phyloP scores from a whole-genome alignment of 768 basidiomycete genomes.

The Mycena haematopus region DNA sequence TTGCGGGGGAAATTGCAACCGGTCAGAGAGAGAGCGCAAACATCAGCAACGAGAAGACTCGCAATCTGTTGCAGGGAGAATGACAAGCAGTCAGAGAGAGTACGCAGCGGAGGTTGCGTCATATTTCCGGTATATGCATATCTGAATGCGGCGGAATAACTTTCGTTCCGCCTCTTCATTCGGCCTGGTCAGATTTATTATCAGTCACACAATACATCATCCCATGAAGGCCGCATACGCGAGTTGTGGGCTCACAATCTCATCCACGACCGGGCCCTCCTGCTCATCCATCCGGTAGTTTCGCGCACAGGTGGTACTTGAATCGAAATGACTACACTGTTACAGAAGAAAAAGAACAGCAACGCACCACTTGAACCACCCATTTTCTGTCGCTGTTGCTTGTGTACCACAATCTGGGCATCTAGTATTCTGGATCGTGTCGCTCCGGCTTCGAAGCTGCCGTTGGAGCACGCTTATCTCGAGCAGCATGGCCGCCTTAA shows the following conservation, averaged over 20 bases:
- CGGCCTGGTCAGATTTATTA: neutral
- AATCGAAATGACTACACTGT: neutral
- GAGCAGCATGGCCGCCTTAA: neutral
- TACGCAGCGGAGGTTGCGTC: neutral
- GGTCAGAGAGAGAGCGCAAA: neutral
- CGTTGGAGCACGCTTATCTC: neutral
- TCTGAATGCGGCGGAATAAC: neutral
- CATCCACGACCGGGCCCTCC: neutral
- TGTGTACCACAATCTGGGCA: neutral
- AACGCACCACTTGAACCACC: constrained; percentile 1
- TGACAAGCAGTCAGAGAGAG: neutral
- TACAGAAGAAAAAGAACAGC: neutral
- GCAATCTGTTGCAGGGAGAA: neutral
- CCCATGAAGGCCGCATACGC: neutral
- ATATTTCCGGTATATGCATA: neutral
- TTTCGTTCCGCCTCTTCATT: neutral
- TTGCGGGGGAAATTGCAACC: neutral
- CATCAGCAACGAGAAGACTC: neutral
- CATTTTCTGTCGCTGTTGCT: neutral
- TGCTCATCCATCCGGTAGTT: neutral
- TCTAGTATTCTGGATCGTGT: neutral
- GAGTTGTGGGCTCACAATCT: neutral
- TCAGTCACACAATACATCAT: neutral
- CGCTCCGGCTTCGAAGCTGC: neutral
- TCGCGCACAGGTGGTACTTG: neutral